Percentiles rank a stretch among this genome's conserved stretches.
phyloP scores from a whole-genome alignment of 2,329 filamentous ascomycete genomes.

The Penicillium aurantiogriseum region DNA sequence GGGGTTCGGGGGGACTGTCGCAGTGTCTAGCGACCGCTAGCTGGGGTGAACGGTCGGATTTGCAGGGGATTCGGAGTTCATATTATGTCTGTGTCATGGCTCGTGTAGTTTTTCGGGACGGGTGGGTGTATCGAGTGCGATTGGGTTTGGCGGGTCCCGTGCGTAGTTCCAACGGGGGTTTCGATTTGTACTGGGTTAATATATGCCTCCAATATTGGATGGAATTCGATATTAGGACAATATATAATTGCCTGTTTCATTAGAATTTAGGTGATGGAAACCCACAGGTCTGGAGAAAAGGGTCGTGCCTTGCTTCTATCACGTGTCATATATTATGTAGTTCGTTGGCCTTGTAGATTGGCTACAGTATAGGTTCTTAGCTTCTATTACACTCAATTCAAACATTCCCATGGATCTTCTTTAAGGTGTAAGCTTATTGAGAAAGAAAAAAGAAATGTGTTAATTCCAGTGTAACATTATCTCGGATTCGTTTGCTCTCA shows the following conservation, averaged over 20 bases:
- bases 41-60: neutral
- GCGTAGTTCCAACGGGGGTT: constrained; percentile 1
- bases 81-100: neutral
- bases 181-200: neutral
- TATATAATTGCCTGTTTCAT: neutral
- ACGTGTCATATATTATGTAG: neutral
- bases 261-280: neutral
- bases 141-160: constrained; percentile 10
- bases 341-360: neutral
- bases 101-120: neutral
- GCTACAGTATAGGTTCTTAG: neutral
- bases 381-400: neutral
- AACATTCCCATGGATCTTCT: neutral
- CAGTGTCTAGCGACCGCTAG: neutral
- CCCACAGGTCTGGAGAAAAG: neutral
- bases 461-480: neutral
- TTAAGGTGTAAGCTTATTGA: neutral
- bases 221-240: neutral
- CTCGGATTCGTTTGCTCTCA: neutral
- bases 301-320: neutral
- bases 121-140: constrained; percentile 4
- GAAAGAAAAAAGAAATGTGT: neutral
- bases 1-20: neutral
- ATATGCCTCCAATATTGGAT: neutral
- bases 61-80: neutral